Evolutionary conservation across 495 filamentous ascomycete species (phyloP).

Genomic region (Xylaria flabelliformis): DNA sequence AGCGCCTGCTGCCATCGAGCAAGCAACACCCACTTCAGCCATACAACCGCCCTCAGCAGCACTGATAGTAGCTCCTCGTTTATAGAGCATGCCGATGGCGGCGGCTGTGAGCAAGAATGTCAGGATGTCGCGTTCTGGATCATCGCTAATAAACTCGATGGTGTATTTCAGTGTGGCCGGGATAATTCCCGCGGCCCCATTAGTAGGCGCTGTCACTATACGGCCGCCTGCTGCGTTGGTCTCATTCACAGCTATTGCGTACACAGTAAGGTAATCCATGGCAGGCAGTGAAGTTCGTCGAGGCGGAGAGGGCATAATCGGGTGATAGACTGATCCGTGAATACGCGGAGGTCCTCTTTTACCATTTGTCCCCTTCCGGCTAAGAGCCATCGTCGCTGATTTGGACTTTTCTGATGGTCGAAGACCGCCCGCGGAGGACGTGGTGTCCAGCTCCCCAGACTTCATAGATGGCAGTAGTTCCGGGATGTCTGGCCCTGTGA

Average conservation of each 20-base stretch:
- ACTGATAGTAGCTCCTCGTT: constrained; percentile 46
- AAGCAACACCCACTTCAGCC: constrained; percentile 50
- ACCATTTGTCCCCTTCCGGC: constrained; percentile 25
- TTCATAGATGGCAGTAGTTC: constrained; percentile 28
- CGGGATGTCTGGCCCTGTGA: constrained; percentile 4
- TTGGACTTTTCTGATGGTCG: constrained; percentile 15
- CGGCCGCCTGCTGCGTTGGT: constrained; percentile 46
- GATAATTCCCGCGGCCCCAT: constrained; percentile 47
- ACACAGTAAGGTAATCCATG: constrained; percentile 46
- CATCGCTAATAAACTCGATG: constrained; percentile 45
- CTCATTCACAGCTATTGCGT: constrained; percentile 47
- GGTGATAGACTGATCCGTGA: constrained; percentile 42
- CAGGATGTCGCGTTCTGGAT: constrained; percentile 42
- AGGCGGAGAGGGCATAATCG: constrained; percentile 40
- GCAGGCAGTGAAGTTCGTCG: constrained; percentile 46
- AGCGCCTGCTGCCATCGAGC: constrained; percentile 46
- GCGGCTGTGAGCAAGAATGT: constrained; percentile 45
- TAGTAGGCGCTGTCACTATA: constrained; percentile 47
- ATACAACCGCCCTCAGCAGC: constrained; percentile 47
- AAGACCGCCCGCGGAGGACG: neutral
- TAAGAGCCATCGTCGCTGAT: constrained; percentile 17
- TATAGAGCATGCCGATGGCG: constrained; percentile 48
- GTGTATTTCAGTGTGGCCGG: constrained; percentile 45
- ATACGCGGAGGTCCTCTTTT: constrained; percentile 37
- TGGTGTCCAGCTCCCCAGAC: neutral